Base-by-base conservation (phyloP, 208 protist species). In the Leishmania gerbilli region DNA sequence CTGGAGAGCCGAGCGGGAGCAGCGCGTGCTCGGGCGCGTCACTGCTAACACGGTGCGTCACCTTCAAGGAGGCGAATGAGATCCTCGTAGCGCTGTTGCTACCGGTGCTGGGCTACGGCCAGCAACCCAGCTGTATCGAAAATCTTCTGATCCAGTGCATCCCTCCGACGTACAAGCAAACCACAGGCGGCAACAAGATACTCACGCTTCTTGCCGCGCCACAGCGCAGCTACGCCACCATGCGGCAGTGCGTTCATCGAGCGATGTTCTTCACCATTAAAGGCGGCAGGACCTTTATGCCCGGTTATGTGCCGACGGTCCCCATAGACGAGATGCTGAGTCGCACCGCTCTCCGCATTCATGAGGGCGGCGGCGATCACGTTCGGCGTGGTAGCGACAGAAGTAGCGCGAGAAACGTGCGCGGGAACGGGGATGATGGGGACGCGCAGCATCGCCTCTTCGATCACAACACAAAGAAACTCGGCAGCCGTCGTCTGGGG, bases 11-110 rank as follows among this genome's bases (percentile, higher is more conserved):
- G 27, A 71, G 7, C 3, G 72, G 79, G 24, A 85, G 76, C 79
- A 89, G 85, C 74, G 81, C 83, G 11, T 83, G 79, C 56, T 72
- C 77, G 3, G 84, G 80, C 15, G 77, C 74, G 17, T 87, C 88
- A 0, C 65, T 91, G 37, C 55, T 95, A 19, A 81, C 56, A 24
- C 85, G 86, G 6, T 96, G 92, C 81, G 64, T 83, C 31, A 96
- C 95, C 24, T 97, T 96, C 82, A 89, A 90, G 71, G 91, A 96
- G 80, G 90, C 87, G 4, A 97, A 97, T 75, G 93, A 96, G 85
- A 86, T 95, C 8, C 87, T 97, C 34, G 89, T 96, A 5, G 83
- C 91, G 47, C 69, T 95, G 62, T 79, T 97, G 68, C 85, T 96
- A 69, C 93, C 95, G 8, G 78, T 97, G 40, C 72, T 97, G 45